A percentile compares a stretch with the other conserved stretches of the same genome.
phyloP scores from a whole-genome alignment of 176 grass and related monocot species.

The Lolium multiflorum region DNA sequence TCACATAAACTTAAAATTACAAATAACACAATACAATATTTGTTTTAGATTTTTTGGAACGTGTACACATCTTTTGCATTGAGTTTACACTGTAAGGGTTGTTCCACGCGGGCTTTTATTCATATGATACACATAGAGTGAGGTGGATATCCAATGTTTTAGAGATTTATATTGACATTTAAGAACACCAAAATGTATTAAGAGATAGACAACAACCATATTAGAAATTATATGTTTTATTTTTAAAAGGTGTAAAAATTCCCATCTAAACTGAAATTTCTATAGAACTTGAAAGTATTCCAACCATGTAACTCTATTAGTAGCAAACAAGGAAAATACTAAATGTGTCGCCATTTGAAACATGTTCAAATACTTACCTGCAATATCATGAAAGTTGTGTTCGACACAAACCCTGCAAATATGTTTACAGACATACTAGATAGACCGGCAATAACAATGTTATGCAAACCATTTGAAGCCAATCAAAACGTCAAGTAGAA shows the following conservation, averaged over 20 bases:
- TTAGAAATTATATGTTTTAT: not conserved
- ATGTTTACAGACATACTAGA: not conserved
- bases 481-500: too few species aligned
- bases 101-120: not conserved
- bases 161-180: not conserved
- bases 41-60: not conserved
- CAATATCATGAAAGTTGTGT: not conserved
- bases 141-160: not conserved
- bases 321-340: not conserved
- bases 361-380: not conserved
- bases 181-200: not conserved
- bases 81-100: not conserved
- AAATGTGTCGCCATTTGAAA: not conserved
- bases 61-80: not conserved
- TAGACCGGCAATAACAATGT: too few species aligned
- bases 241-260: not conserved
- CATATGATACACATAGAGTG: not conserved
- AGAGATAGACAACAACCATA: not conserved
- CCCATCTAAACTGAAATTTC: not conserved
- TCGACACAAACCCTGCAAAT: not conserved
- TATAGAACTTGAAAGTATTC: not conserved
- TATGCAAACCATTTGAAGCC: too few species aligned
- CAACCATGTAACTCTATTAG: not conserved
- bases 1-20: not conserved
- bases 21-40: not conserved